A percentile compares a stretch with the other conserved stretches of the same genome.
phyloP scores from a whole-genome alignment of 2,329 filamentous ascomycete genomes.

The Lasiodiplodia citricola region DNA sequence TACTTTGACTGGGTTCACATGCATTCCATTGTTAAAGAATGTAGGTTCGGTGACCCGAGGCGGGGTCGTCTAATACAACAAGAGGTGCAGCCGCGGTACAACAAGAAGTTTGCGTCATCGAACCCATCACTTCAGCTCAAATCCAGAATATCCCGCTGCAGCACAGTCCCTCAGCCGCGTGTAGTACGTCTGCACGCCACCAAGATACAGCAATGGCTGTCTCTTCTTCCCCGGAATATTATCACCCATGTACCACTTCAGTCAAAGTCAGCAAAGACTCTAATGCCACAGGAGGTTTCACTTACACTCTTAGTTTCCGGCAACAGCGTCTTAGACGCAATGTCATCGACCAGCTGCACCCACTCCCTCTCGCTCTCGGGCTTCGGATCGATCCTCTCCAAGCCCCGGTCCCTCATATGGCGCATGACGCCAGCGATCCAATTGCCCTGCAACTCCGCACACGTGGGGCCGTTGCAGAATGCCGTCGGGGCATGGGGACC shows the following conservation, averaged over 20 bases:
- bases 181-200: conserved; percentile 37
- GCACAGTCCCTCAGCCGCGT: conserved; percentile 31
- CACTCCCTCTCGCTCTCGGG: conserved; percentile 54
- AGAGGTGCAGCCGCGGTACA: too few species aligned
- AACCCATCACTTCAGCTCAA: conserved; percentile 25
- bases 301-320: conserved; percentile 50
- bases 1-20: too few species aligned
- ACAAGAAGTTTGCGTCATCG: too few species aligned
- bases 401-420: conserved; percentile 52
- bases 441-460: conserved; percentile 61
- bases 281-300: neutral
- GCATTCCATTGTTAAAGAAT: too few species aligned
- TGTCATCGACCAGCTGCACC: conserved; percentile 56
- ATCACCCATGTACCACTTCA: conserved; percentile 60
- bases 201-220: conserved; percentile 59
- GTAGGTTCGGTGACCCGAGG: too few species aligned
- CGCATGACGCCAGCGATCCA: conserved; percentile 61
- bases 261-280: neutral
- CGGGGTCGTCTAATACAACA: too few species aligned
- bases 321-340: conserved; percentile 56
- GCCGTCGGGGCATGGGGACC: conserved; percentile 60
- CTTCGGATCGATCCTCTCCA: conserved; percentile 60
- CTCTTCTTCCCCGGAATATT: conserved; percentile 60
- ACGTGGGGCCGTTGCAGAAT: conserved; percentile 62
- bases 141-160: conserved; percentile 32